These are phyloP conservation scores for Middelhovenomyces tepae DNA, from an alignment of 805 yeast genomes.

Conservation along the genomic window DNA sequence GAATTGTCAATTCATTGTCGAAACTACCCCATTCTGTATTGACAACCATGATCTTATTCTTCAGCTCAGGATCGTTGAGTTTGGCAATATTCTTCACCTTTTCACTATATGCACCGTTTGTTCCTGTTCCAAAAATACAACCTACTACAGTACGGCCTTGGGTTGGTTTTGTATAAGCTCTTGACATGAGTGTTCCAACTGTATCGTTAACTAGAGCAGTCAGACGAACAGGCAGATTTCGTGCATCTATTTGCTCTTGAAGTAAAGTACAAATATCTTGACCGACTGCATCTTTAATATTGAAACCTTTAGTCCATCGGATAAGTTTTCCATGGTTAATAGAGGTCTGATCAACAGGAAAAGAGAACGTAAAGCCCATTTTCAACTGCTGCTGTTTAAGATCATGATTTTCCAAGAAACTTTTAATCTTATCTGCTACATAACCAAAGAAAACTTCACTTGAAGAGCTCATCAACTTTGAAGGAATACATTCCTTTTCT, in stretches of 20 bases:
- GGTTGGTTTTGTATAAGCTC: conserved; percentile 62
- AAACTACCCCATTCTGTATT: conserved; percentile 99
- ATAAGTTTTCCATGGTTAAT: conserved; percentile 70
- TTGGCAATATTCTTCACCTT: conserved; percentile 64
- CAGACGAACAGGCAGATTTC: conserved; percentile 48
- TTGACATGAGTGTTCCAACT: conserved; percentile 83
- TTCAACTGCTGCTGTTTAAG: conserved; percentile 37
- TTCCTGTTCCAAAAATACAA: conserved; percentile 94
- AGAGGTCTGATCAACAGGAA: conserved; percentile 84
- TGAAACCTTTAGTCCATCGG: conserved; percentile 96
- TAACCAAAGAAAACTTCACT: conserved; percentile 63
- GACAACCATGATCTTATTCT: conserved; percentile 56
- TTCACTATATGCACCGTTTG: conserved; percentile 92
- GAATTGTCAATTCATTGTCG: conserved; percentile 66
- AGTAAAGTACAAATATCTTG: conserved; percentile 68
- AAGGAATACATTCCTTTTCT: conserved; percentile 70
- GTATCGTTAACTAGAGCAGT: conserved; percentile 94
- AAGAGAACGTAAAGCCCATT: conserved; percentile 88
- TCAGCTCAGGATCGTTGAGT: conserved; percentile 39
- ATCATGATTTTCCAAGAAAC: conserved; percentile 55
- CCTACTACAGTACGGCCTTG: conserved; percentile 77
- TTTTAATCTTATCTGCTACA: conserved; percentile 60
- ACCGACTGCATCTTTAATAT: conserved; percentile 76
- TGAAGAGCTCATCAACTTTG: conserved; percentile 56
- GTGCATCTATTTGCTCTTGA: conserved; percentile 57